Evolutionary conservation across 306 rosid species (phyloP), one percentile per base, ranked within the genome.

Genomic region (Ammopiptanthus mongolicus): DNA sequence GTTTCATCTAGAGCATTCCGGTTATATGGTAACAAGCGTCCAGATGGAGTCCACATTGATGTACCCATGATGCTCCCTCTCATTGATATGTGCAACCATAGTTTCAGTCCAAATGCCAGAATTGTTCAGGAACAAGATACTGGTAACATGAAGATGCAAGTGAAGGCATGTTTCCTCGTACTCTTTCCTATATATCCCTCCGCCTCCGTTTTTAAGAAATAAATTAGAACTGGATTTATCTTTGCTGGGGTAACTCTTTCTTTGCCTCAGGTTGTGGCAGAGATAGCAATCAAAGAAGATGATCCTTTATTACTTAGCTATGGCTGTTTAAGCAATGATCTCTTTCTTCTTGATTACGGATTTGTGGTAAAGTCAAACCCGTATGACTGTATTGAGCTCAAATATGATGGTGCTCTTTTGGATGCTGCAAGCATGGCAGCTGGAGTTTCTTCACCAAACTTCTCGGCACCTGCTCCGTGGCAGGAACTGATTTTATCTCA

Each of bases 51-150:
- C 39, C 61, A 72, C 23, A 65, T 60, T 11, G 76, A 85, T 51
- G 66, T 90, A 44, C 96, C 96, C 56, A 91, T 90, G 98, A 86
- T 95, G 95, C 98, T 95, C 81, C 98, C 98, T 73, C 96, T 95
- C 21, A 88, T 95, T 25, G 97, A 95, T 82, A 91, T 91, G 98
- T 95, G 98, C 87, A 95, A 95, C 79, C 98, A 95, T 73, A 90
- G 96, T 91, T 95, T 95, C 80, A 60, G 75, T 67, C 89, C 98
- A 8, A 95, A 91, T 87, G 91, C 89, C 10, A 75, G 73, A 73
- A 90, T 95, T 75, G 85, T 91, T 82, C 97, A 95, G 83, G 97
- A 95, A 57, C 89, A 90, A 79, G 89, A 84, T 81, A 71, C 73
- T 6, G 74, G 55, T 31, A 76, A 63, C 52, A n/a, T 15, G 53